These are phyloP conservation scores for Citrus medica DNA, from an alignment of 345 rosid genomes.

Conservation along the genomic window DNA sequence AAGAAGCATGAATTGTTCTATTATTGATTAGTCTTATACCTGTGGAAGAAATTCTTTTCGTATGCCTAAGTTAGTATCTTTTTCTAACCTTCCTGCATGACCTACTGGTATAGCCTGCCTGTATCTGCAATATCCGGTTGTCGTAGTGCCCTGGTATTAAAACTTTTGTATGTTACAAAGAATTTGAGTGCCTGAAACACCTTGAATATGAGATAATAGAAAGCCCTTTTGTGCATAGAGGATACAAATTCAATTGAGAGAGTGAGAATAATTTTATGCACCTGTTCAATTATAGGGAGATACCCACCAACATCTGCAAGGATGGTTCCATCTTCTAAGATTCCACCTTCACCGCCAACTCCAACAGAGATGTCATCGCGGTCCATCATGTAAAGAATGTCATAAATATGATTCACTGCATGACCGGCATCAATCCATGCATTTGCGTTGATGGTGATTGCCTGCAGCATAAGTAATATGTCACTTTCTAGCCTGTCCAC, in stretches of 20 bases:
- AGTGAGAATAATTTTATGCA: constrained; percentile 6
- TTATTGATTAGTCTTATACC: constrained; percentile 25
- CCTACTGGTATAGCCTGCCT: constrained; percentile 85
- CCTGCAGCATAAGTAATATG: constrained; percentile 40
- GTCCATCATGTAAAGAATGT: constrained; percentile 90
- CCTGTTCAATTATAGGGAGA: constrained; percentile 93
- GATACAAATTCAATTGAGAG: neutral
- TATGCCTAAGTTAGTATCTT: constrained; percentile 65
- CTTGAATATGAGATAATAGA: neutral
- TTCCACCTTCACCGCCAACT: constrained; percentile 90
- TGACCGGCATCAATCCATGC: constrained; percentile 92
- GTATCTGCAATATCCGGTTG: constrained; percentile 78
- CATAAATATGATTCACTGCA: constrained; percentile 80
- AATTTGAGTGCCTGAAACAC: neutral
- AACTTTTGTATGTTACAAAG: neutral
- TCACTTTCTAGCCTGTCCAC: neutral
- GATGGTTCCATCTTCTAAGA: constrained; percentile 61
- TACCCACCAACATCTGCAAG: constrained; percentile 82
- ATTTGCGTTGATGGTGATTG: constrained; percentile 63
- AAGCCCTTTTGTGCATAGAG: neutral
- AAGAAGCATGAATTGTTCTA: neutral
- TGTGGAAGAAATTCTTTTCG: constrained; percentile 84
- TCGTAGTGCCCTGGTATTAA: constrained; percentile 51
- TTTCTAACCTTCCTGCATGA: constrained; percentile 58
- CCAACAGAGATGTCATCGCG: constrained; percentile 81